Percentiles rank a stretch among this genome's conserved stretches.
Conservation (phyloP, 176 grass and related monocot species). For the Carex kokanica region DNA sequence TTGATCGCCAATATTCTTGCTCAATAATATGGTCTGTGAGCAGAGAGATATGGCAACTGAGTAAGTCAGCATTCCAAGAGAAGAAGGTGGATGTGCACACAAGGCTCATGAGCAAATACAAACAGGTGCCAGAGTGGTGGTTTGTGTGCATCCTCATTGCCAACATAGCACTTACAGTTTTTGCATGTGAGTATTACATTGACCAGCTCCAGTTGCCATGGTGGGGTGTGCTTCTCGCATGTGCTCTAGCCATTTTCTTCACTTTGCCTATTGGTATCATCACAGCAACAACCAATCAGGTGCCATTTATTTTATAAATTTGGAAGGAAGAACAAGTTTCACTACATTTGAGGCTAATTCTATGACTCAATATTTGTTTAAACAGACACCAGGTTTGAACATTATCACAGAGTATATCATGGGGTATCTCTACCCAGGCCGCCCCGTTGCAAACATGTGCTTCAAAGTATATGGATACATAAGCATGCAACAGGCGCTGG, state of each 20-base stretch:
- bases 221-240: conserved; percentile 94
- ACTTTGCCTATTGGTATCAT: conserved; percentile 94
- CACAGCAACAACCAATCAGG: conserved; percentile 91
- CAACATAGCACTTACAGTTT: conserved; percentile 57
- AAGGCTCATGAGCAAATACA: conserved; percentile 77
- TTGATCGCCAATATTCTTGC: background rate
- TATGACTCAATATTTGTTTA: background rate
- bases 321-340: background rate
- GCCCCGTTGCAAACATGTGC: conserved; percentile 90
- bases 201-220: conserved; percentile 92
- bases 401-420: conserved; percentile 93
- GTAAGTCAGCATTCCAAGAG: conserved; percentile 73
- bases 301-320: background rate
- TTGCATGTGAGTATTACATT: conserved; percentile 90
- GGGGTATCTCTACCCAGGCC: conserved; percentile 81
- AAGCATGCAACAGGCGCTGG: conserved; percentile 75
- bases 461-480: conserved; percentile 98
- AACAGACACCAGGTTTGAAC: conserved; percentile 83
- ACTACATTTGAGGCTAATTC: background rate
- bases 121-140: conserved; percentile 82
- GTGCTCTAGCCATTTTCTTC: conserved; percentile 67
- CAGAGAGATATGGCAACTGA: conserved; percentile 87
- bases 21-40: background rate
- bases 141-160: conserved; percentile 70
- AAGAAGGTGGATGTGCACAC: conserved; percentile 81